Evolutionary conservation across 495 filamentous ascomycete genomes (phyloP).

Genomic region (Neurospora sp.): DNA sequence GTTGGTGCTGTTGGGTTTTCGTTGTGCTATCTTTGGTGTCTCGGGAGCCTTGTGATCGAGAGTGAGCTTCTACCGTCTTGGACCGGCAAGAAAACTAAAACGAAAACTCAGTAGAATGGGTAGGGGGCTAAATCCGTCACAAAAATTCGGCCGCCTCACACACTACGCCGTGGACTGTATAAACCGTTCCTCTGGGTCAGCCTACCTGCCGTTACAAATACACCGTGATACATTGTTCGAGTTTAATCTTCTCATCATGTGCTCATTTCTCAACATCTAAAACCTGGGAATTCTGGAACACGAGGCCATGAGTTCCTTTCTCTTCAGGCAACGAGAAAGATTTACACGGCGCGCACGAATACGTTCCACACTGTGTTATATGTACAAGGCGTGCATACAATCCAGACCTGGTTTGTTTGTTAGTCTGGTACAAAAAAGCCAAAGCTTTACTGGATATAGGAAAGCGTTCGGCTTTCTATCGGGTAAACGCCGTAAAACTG

Average conservation of each 20-base stretch:
- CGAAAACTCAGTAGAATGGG: conserved; percentile 25
- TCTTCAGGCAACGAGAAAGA: not conserved
- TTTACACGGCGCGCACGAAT: not conserved
- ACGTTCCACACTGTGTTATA: not conserved
- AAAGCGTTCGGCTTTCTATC: too few relatives aligned
- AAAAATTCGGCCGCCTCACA: not conserved
- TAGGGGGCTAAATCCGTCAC: not conserved
- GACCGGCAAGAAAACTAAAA: conserved; percentile 20
- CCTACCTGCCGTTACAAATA: not conserved
- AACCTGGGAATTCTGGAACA: not conserved
- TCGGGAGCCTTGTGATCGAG: conserved; percentile 58
- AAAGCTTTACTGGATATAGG: too few relatives aligned
- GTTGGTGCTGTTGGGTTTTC: conserved; percentile 78
- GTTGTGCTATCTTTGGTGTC: conserved; percentile 82
- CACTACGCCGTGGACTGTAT: not conserved
- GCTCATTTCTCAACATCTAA: not conserved
- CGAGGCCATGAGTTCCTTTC: not conserved
- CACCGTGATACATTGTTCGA: not conserved
- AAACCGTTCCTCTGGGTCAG: not conserved
- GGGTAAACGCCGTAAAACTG: too few relatives aligned
- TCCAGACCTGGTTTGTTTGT: too few relatives aligned
- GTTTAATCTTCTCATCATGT: not conserved
- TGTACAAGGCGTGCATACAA: not conserved
- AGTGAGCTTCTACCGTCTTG: conserved; percentile 33
- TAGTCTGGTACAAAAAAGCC: too few relatives aligned